Conservation (phyloP, 441 rosid species). For the Rhodomyrtus psidioides region DNA sequence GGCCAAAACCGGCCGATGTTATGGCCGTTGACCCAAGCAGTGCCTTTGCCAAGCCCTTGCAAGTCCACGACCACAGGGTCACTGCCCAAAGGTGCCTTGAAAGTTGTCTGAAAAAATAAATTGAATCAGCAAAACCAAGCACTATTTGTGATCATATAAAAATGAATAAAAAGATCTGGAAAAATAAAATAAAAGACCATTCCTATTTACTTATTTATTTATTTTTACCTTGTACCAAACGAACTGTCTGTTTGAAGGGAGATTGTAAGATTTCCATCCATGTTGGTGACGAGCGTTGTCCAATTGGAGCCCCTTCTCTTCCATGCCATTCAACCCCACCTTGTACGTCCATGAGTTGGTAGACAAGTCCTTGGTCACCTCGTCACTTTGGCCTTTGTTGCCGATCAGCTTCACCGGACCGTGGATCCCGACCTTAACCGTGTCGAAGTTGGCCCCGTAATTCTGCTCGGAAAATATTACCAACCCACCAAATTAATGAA, state of each 20-base stretch:
- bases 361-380: conserved; percentile 21
- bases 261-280: conserved; percentile 15
- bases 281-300: not conserved
- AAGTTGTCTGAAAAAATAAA: conserved; percentile 19
- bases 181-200: not conserved
- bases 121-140: not conserved
- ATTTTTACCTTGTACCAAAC: conserved; percentile 45
- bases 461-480: conserved; percentile 1
- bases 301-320: conserved; percentile 7
- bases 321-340: conserved; percentile 34
- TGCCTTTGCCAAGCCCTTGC: conserved; percentile 42
- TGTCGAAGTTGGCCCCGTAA: conserved; percentile 23
- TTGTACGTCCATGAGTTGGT: conserved; percentile 37
- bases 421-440: conserved; percentile 19
- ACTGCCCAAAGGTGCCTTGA: conserved; percentile 32
- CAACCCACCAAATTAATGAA: not conserved
- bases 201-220: not conserved
- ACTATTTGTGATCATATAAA: not conserved
- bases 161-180: not conserved
- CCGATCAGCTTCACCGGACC: conserved; percentile 43
- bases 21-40: conserved; percentile 47
- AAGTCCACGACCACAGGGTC: conserved; percentile 52
- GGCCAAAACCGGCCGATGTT: conserved; percentile 57
- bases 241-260: conserved; percentile 22
- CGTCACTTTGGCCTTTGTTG: conserved; percentile 4